Percentiles rank a stretch among this genome's conserved stretches.
Evolutionary conservation across 805 yeast genomes (phyloP).

Genomic region (Priceomyces fermenticarens): DNA sequence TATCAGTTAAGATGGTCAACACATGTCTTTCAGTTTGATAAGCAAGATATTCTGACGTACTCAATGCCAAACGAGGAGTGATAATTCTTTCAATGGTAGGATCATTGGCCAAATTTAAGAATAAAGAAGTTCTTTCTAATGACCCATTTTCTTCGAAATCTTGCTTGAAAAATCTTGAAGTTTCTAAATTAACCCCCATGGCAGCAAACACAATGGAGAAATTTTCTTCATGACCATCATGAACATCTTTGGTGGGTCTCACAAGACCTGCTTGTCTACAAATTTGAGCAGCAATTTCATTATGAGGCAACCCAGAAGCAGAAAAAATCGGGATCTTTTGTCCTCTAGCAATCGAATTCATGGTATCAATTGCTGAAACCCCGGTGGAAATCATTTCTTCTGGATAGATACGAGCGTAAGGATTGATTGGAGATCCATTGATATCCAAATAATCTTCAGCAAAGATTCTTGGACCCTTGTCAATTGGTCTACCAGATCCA

Average conservation of each 20-base stretch:
- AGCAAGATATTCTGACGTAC: slow-evolving; percentile 98
- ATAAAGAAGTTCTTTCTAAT: slow-evolving; percentile 93
- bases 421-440: slow-evolving; percentile 98
- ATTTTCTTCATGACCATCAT: slow-evolving; percentile 99
- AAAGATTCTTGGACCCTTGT: slow-evolving; percentile 95
- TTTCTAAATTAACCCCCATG: slow-evolving; percentile 99
- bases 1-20: slow-evolving; percentile 94
- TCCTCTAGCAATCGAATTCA: slow-evolving; percentile 99
- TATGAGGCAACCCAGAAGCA: slow-evolving; percentile 98
- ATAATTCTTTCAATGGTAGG: slow-evolving; percentile 99
- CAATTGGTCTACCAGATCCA: slow-evolving; percentile 98
- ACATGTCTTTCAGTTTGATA: slow-evolving; percentile 99
- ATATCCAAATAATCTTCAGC: slow-evolving; percentile 98
- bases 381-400: slow-evolving; percentile 99
- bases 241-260: slow-evolving; percentile 98
- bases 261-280: slow-evolving; percentile 99
- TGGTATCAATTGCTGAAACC: slow-evolving; percentile 96
- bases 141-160: slow-evolving; percentile 99
- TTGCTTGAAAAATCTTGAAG: slow-evolving; percentile 97
- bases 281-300: slow-evolving; percentile 99
- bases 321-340: slow-evolving; percentile 99
- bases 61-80: slow-evolving; percentile 97
- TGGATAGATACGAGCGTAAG: slow-evolving; percentile 96
- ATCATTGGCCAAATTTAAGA: slow-evolving; percentile 96
- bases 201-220: slow-evolving; percentile 99